Conservation (phyloP, 352 stramenopile species). For the Saprolegnia diclina region DNA sequence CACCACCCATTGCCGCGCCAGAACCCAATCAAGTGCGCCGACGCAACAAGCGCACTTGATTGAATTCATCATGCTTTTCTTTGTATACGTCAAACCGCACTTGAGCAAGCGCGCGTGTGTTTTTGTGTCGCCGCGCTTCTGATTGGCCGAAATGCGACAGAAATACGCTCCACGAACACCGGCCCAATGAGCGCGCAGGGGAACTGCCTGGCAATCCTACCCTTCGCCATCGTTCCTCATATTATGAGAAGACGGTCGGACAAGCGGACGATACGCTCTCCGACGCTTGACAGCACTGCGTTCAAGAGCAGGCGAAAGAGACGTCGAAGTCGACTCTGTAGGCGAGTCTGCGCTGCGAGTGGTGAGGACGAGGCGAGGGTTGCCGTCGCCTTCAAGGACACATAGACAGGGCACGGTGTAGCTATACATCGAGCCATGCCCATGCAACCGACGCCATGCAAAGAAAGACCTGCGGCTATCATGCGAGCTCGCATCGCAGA, state of each 20-base stretch:
- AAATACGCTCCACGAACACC: neutral
- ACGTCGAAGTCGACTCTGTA: neutral
- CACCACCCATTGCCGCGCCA: slow-evolving; percentile 18
- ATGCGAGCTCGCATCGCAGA: too few species aligned
- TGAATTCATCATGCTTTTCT: neutral
- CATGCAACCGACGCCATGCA: neutral
- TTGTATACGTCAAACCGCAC: neutral
- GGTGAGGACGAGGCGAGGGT: neutral
- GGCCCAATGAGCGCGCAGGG: slow-evolving; percentile 1
- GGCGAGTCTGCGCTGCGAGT: neutral
- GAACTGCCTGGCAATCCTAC: slow-evolving; percentile 5
- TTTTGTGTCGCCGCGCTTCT: neutral
- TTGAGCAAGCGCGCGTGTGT: neutral
- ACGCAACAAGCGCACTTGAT: slow-evolving; percentile 9
- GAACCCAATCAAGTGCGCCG: slow-evolving; percentile 8
- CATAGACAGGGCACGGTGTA: neutral
- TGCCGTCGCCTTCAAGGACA: neutral
- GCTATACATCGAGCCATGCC: neutral
- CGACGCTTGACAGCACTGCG: neutral
- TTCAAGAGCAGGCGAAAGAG: neutral
- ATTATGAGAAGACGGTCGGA: slow-evolving; percentile 11
- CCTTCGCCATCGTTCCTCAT: neutral
- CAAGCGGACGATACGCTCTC: neutral
- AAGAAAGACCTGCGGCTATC: too few species aligned
- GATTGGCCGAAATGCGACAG: slow-evolving; percentile 9